These are phyloP conservation scores for Agaricus subrufescens DNA, from an alignment of 768 basidiomycete genomes.

Conservation along the genomic window DNA sequence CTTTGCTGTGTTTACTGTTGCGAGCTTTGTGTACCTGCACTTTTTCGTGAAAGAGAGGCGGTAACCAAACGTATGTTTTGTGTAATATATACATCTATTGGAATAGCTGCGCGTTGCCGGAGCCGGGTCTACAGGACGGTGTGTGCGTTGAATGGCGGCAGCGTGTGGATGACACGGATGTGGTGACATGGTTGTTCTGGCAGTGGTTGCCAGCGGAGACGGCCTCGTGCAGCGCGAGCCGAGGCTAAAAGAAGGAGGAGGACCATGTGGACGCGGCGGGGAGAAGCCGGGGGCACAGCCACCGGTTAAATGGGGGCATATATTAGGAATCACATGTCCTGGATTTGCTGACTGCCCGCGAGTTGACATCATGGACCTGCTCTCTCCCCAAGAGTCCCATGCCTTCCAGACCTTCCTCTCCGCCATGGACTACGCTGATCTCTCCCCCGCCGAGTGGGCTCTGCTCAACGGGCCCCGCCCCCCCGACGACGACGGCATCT, in stretches of 20 bases:
- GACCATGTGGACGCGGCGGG: neutral
- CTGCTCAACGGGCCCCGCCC: conserved; percentile 25
- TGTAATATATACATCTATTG: neutral
- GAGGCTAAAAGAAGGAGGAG: too few species aligned
- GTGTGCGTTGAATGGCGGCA: neutral
- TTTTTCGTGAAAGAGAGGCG: conserved; percentile 84
- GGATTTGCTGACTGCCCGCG: neutral
- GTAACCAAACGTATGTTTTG: conserved; percentile 19
- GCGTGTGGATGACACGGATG: neutral
- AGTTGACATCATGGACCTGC: conserved; percentile 40
- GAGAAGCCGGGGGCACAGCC: conserved; percentile 4
- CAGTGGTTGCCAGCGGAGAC: too few species aligned
- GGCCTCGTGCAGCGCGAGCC: too few species aligned
- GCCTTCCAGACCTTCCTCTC: conserved; percentile 69
- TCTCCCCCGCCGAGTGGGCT: conserved; percentile 44
- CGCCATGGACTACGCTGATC: conserved; percentile 40
- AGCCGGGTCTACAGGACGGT: too few species aligned
- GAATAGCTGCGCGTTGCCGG: too few species aligned
- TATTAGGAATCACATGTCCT: conserved; percentile 7
- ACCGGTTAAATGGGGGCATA: neutral
- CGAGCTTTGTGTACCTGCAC: conserved; percentile 78
- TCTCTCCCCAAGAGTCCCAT: conserved; percentile 62
- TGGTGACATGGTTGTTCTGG: neutral
- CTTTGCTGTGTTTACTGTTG: conserved; percentile 73
- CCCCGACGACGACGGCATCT: conserved; percentile 35